A percentile compares a stretch with the other conserved stretches of the same genome.
phyloP scores from a whole-genome alignment of 2,329 filamentous ascomycete genomes.

The Aschersonia sp. region DNA sequence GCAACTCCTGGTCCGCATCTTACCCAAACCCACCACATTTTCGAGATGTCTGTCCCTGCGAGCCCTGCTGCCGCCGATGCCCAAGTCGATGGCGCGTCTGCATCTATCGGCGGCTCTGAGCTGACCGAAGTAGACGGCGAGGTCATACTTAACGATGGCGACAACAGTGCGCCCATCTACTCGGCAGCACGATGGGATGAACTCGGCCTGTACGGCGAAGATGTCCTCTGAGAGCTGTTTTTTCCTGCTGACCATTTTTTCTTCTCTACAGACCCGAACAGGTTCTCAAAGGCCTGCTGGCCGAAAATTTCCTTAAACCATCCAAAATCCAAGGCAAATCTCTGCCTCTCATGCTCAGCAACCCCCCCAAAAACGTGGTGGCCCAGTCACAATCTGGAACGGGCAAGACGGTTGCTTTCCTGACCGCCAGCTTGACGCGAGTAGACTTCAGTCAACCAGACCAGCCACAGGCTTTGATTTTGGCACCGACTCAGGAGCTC shows the following conservation, averaged over 20 bases:
- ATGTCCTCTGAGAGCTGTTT: not conserved
- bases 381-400: conserved; percentile 99
- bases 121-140: conserved; percentile 4
- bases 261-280: conserved; percentile 19
- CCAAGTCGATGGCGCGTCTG: conserved; percentile 4
- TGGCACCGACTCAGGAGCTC: conserved; percentile 87
- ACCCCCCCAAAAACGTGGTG: conserved; percentile 89
- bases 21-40: too few species aligned
- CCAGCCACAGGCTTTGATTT: conserved; percentile 70
- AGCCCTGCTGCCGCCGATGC: not conserved
- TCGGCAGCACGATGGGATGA: conserved; percentile 3
- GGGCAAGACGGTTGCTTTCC: conserved; percentile 94
- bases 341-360: conserved; percentile 69
- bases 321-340: conserved; percentile 97
- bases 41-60: too few species aligned
- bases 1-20: too few species aligned
- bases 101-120: conserved; percentile 3
- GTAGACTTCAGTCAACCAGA: conserved; percentile 56
- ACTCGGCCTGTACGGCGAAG: conserved; percentile 4
- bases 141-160: conserved; percentile 3
- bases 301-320: conserved; percentile 82
- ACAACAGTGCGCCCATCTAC: conserved; percentile 4
- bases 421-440: conserved; percentile 78
- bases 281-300: conserved; percentile 62
- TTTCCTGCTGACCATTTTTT: not conserved